Evolutionary conservation across 1,284 basidiomycete genomes (phyloP).

Genomic region (Puccinia horiana): DNA sequence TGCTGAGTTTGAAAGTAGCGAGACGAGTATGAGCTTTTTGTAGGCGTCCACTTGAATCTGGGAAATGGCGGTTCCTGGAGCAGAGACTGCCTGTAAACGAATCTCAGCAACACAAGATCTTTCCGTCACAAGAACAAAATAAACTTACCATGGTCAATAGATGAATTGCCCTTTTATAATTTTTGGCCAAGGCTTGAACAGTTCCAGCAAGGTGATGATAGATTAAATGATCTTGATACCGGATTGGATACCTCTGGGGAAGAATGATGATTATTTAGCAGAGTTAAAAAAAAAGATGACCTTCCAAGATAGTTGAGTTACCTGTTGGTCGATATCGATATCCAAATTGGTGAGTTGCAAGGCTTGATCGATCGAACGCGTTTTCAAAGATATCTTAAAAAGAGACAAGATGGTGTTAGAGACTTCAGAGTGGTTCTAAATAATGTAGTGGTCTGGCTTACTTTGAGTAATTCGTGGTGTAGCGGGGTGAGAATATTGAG

Average conservation of each 20-base stretch:
- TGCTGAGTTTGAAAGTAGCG: conserved; percentile 18
- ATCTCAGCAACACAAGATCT: no score
- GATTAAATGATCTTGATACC: conserved; percentile 47
- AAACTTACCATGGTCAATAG: conserved; percentile 29
- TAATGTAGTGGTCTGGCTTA: background rate
- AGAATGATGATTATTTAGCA: background rate
- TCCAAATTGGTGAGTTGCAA: conserved; percentile 29
- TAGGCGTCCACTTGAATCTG: conserved; percentile 43
- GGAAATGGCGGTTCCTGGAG: conserved; percentile 38
- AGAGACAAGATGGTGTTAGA: background rate
- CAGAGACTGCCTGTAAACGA: conserved; percentile 36
- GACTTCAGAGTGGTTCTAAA: background rate
- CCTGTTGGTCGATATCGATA: conserved; percentile 35
- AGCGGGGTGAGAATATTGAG: conserved; percentile 26
- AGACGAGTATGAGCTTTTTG: conserved; percentile 45
- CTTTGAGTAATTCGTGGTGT: conserved; percentile 32
- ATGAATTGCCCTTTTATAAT: conserved; percentile 41
- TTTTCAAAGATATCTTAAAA: conserved; percentile 28
- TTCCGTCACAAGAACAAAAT: conserved; percentile 13
- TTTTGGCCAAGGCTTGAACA: conserved; percentile 40
- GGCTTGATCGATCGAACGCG: background rate
- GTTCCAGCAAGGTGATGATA: conserved; percentile 47
- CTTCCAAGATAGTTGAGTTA: background rate
- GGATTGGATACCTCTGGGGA: conserved; percentile 29
- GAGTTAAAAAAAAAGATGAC: background rate